A percentile compares a stretch with the other conserved stretches of the same genome.
Conservation (phyloP, 495 filamentous ascomycete genomes). For the Ramalina intermedia region DNA sequence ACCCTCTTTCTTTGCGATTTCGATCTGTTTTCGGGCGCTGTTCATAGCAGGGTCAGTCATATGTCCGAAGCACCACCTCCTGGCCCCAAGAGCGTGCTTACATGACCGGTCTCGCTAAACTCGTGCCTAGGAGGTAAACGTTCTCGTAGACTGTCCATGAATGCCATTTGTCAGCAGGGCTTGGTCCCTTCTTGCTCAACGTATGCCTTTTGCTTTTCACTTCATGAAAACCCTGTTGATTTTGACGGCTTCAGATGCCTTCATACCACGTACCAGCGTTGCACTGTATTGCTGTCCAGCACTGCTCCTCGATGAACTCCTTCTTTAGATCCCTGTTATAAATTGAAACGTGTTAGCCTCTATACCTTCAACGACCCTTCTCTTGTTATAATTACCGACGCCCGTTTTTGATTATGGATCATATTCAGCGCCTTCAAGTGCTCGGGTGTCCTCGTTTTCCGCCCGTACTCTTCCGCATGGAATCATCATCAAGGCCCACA, state of each 20-base stretch:
- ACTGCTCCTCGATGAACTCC: constrained; percentile 48
- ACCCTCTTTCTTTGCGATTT: constrained; percentile 51
- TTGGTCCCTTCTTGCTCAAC: constrained; percentile 49
- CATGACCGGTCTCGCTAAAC: constrained; percentile 82
- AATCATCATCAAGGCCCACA: constrained; percentile 3
- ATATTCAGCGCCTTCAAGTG: too few relatives aligned
- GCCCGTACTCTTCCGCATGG: neutral
- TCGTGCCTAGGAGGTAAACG: constrained; percentile 30
- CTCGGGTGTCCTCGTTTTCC: too few relatives aligned
- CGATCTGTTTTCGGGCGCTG: constrained; percentile 71
- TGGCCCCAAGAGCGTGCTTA: constrained; percentile 35
- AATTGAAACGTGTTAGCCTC: neutral
- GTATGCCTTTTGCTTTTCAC: neutral
- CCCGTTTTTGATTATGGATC: neutral
- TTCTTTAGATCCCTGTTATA: neutral
- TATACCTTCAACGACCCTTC: too few relatives aligned
- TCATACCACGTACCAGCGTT: constrained; percentile 31
- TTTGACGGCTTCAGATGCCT: neutral
- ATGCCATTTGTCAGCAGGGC: constrained; percentile 11
- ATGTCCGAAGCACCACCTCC: neutral
- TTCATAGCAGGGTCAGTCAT: neutral
- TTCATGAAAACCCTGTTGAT: neutral
- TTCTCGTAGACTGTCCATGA: constrained; percentile 6
- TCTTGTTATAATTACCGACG: neutral
- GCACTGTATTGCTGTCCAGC: constrained; percentile 74